Conservation (phyloP, 1,284 basidiomycete species). For the Limonomyces culmigenus region DNA sequence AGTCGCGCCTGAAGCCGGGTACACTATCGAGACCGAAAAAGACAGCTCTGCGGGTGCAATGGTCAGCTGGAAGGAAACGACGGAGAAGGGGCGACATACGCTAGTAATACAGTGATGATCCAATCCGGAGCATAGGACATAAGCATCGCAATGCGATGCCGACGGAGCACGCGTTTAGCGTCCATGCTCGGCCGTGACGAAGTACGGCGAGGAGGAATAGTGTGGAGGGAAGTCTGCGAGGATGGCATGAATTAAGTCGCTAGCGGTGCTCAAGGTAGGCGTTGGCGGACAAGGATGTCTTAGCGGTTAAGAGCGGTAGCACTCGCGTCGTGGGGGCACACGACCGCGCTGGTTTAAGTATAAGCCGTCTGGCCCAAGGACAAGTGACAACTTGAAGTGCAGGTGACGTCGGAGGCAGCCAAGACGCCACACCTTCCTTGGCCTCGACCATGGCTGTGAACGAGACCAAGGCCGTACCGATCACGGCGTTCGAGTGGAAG, state of each 20-base stretch:
- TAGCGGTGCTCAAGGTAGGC: too few relatives aligned
- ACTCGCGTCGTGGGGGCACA: too few relatives aligned
- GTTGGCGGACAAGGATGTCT: too few relatives aligned
- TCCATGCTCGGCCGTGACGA: too few relatives aligned
- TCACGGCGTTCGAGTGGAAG: slow-evolving; percentile 13
- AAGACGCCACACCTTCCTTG: neutral
- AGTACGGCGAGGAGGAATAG: too few relatives aligned
- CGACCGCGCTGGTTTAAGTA: too few relatives aligned
- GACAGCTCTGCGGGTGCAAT: slow-evolving; percentile 25
- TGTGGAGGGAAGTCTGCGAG: too few relatives aligned
- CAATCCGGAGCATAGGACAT: slow-evolving; percentile 58
- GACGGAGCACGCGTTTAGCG: too few relatives aligned
- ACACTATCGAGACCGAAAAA: slow-evolving; percentile 59
- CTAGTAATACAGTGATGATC: slow-evolving; percentile 51
- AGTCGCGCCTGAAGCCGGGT: slow-evolving; percentile 70
- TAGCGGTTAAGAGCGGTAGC: too few relatives aligned
- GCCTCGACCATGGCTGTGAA: neutral
- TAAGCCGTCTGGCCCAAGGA: too few relatives aligned
- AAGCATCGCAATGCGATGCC: slow-evolving; percentile 18
- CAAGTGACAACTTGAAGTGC: too few relatives aligned
- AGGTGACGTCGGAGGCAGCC: neutral
- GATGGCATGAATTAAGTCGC: too few relatives aligned
- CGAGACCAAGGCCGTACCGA: neutral
- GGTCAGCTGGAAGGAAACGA: slow-evolving; percentile 3
- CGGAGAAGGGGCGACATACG: slow-evolving; percentile 30